Conservation (phyloP, 2,329 filamentous ascomycete genomes). For the Parascedosporium putredinis region DNA sequence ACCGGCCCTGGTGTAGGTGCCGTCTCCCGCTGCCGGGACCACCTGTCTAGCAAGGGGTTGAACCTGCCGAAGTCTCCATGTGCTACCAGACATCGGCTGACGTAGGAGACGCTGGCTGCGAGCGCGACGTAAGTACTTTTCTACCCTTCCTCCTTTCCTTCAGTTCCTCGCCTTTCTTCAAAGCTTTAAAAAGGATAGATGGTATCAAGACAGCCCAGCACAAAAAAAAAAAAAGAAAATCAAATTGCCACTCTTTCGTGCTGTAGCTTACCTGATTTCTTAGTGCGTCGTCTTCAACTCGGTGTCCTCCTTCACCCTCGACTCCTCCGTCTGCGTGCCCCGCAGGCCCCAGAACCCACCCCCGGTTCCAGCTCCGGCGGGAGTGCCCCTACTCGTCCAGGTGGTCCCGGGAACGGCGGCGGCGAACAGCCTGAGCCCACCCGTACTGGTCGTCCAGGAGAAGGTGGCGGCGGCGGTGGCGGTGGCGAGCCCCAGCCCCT, state of each 20-base stretch:
- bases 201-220: too few relatives aligned
- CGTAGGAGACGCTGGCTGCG: neutral
- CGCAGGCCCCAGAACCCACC: neutral
- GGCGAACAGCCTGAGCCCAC: too few relatives aligned
- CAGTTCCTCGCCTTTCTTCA: too few relatives aligned
- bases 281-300: constrained; percentile 3
- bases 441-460: too few relatives aligned
- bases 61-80: neutral
- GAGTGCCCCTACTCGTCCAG: neutral
- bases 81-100: constrained; percentile 1
- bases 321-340: neutral
- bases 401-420: neutral
- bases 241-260: neutral
- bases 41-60: neutral
- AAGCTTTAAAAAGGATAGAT: too few relatives aligned
- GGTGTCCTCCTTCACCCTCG: neutral
- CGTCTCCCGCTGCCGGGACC: neutral
- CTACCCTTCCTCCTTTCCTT: too few relatives aligned
- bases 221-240: too few relatives aligned
- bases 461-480: neutral
- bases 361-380: neutral
- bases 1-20: neutral
- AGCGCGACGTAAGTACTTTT: neutral
- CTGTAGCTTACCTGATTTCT: neutral
- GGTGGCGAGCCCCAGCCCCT: neutral